phyloP scores from a whole-genome alignment of 306 rosid genomes.

The Psophocarpus tetragonolobus region DNA sequence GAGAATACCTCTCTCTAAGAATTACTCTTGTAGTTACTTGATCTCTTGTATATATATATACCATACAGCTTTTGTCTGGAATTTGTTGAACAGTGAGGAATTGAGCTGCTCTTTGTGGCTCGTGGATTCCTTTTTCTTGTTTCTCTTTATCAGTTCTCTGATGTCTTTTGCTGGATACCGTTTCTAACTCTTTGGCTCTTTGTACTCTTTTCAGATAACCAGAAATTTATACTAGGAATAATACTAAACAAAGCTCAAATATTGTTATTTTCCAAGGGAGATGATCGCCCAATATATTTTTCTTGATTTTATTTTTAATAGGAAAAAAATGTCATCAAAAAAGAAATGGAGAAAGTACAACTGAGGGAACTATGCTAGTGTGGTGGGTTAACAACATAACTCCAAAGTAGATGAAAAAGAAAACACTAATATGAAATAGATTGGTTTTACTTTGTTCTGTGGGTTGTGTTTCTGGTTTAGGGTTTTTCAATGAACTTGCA shows the following conservation, averaged over 20 bases:
- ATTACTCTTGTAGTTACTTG: no score
- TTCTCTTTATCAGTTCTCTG: no score
- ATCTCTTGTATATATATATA: no score
- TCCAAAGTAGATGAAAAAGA: neutral
- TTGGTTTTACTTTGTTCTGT: neutral
- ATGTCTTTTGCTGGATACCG: no score
- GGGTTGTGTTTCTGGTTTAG: conserved; percentile 1
- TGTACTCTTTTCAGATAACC: no score
- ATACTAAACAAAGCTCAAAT: neutral
- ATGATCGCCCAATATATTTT: neutral
- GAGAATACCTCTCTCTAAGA: no score
- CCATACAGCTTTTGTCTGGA: no score
- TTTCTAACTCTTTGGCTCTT: no score
- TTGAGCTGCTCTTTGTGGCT: no score
- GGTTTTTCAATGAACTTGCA: conserved; percentile 8
- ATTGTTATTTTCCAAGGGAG: neutral
- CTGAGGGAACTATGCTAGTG: neutral
- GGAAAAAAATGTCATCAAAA: neutral
- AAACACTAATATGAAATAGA: neutral
- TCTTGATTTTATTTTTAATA: neutral
- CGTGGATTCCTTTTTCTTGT: no score
- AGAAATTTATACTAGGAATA: neutral
- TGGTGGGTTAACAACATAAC: neutral
- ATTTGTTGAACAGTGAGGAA: no score
- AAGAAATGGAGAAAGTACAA: neutral